Conservation (phyloP, 805 yeast species). For the Saccharomyces paradoxus region DNA sequence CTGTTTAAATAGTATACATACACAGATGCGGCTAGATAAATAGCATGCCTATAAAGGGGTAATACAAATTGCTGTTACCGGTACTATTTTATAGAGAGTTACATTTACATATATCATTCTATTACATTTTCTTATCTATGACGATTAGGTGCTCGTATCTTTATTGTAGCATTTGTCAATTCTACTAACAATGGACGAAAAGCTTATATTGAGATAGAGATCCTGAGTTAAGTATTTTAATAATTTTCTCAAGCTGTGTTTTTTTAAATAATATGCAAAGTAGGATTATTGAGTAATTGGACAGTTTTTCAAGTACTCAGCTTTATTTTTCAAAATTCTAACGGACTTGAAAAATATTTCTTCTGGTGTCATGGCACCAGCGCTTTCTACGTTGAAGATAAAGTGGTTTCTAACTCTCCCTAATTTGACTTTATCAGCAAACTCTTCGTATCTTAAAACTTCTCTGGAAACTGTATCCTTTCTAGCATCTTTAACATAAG, state of each 20-base stretch:
- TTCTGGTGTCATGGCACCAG: conserved; percentile 96
- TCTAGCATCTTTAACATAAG: conserved; percentile 81
- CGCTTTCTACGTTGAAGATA: conserved; percentile 86
- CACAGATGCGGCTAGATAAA: neutral
- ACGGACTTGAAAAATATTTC: conserved; percentile 91
- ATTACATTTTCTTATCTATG: neutral
- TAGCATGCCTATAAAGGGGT: neutral
- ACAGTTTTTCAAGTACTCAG: conserved; percentile 67
- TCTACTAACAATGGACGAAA: neutral
- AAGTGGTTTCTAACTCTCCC: conserved; percentile 91
- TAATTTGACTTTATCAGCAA: conserved; percentile 77
- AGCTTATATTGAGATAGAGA: neutral
- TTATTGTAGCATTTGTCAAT: neutral
- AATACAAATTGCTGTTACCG: neutral
- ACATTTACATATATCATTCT: neutral
- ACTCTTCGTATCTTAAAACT: conserved; percentile 88
- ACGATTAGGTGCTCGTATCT: neutral
- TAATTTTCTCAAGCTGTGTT: neutral
- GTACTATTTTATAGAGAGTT: neutral
- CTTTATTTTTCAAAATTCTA: conserved; percentile 76
- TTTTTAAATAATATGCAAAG: conserved; percentile 14
- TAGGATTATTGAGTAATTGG: conserved; percentile 53
- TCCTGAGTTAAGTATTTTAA: neutral
- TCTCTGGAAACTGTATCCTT: conserved; percentile 96
- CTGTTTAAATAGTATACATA: neutral